These are phyloP conservation scores for Vigna reflexopilosa DNA, from an alignment of 306 rosid species.

Conservation along the genomic window DNA sequence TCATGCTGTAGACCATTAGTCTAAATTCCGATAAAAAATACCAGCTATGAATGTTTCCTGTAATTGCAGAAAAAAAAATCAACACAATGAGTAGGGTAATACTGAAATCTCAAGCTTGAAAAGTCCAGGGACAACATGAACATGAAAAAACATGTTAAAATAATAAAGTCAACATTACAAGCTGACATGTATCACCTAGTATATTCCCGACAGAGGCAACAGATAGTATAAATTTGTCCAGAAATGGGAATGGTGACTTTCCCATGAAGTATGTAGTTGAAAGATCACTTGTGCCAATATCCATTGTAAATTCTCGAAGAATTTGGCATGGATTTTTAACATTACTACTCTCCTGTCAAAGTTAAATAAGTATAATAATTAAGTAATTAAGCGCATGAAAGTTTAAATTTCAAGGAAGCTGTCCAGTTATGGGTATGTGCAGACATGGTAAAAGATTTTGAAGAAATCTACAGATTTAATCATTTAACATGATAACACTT, in stretches of 20 bases:
- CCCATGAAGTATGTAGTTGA: constrained; percentile 74
- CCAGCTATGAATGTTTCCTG: constrained; percentile 91
- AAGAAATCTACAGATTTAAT: constrained; percentile 4
- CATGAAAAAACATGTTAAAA: constrained; percentile 14
- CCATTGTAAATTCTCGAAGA: constrained; percentile 50
- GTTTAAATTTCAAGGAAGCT: constrained; percentile 30
- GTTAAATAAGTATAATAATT: constrained; percentile 29
- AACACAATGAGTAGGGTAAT: constrained; percentile 29
- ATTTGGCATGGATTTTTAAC: constrained; percentile 44
- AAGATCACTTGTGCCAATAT: constrained; percentile 54
- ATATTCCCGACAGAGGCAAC: constrained; percentile 72
- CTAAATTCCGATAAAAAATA: constrained; percentile 87
- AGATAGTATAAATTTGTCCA: constrained; percentile 75
- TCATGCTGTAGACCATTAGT: constrained; percentile 91
- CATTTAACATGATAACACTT: not conserved
- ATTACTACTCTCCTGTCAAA: constrained; percentile 63
- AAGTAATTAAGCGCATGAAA: constrained; percentile 2
- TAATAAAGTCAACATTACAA: constrained; percentile 29
- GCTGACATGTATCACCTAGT: constrained; percentile 60
- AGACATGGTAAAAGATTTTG: not conserved
- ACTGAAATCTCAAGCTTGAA: constrained; percentile 27
- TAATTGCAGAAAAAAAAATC: constrained; percentile 45
- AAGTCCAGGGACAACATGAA: not conserved
- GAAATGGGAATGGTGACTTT: constrained; percentile 80
- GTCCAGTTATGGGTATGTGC: not conserved